phyloP scores from a whole-genome alignment of 768 basidiomycete species.

The Termitomyces eurrhizus region DNA sequence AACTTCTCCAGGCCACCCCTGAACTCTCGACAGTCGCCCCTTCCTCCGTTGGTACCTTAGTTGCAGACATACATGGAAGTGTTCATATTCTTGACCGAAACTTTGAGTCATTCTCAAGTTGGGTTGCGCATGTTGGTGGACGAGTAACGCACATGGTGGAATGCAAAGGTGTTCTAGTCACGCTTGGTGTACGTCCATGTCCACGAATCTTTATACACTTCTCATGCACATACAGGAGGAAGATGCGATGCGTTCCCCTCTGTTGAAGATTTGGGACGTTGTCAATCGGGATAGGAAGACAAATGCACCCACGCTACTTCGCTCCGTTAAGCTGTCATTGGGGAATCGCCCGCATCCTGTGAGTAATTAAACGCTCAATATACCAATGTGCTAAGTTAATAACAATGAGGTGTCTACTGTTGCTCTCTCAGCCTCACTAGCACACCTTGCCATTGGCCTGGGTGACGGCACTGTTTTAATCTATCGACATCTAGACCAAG shows the following conservation, averaged over 20 bases:
- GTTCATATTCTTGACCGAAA: conserved; percentile 72
- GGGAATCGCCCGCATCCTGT: conserved; percentile 80
- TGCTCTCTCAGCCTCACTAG: conserved; percentile 71
- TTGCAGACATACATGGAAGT: conserved; percentile 85
- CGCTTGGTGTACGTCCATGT: conserved; percentile 68
- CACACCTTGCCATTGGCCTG: conserved; percentile 90
- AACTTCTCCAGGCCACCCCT: conserved; percentile 41
- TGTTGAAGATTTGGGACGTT: conserved; percentile 90
- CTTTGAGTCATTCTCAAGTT: conserved; percentile 67
- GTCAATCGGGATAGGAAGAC: conserved; percentile 64
- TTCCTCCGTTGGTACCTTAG: conserved; percentile 63
- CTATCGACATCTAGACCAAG: conserved; percentile 90
- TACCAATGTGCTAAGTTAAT: conserved; percentile 6
- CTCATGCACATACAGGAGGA: conserved; percentile 60
- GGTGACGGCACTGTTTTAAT: conserved; percentile 92
- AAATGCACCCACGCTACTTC: conserved; percentile 57
- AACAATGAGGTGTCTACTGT: conserved; percentile 64
- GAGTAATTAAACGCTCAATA: conserved; percentile 14
- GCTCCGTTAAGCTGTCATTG: conserved; percentile 74
- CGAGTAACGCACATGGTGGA: conserved; percentile 88
- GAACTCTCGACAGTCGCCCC: conserved; percentile 72
- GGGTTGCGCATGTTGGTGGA: conserved; percentile 78
- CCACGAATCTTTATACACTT: not conserved
- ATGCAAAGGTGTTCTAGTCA: conserved; percentile 75
- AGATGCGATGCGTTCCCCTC: conserved; percentile 55